Base-by-base conservation (phyloP, 306 rosid species). In the Alnus rubra region DNA sequence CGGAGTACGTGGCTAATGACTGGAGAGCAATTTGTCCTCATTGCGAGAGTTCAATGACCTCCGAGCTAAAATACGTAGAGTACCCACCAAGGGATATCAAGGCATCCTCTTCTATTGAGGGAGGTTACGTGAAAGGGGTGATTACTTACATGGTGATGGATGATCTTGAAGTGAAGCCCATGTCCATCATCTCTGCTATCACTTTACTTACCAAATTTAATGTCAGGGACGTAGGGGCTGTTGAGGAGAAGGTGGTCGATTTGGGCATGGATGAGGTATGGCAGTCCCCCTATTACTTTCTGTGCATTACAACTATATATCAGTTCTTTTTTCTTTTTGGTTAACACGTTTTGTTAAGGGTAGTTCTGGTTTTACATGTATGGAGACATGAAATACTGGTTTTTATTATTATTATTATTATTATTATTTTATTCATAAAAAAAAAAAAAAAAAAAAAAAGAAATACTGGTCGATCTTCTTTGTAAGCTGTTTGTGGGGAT, bases 141-240 rank as follows among this genome's bases (percentile, higher is more conserved):
- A 82, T 68, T 1, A 87, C 84, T 0, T 87, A 81, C 73, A 81
- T 84, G 83, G 76, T 87, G 2, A 81, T 73, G 84, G 88, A 87
- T 74, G 73, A 87, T 48, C 60, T 87, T 4, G 80, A 19, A 10
- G 87, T 85, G 42, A 74, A 65, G 33, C 87, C 91, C 0, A 71
- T 80, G 76, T 82, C 87, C 1, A 54, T 79, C 4, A 74, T 74
- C 5, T 60, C 82, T 0, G 18, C 67, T 5, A 52, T 82, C 7
- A 1, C 77, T 0, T 1, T 82, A 51, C 63, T 87, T 0, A 82
- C 71, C n/a, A 50, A 52, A 75, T 75, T 77, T 16, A 73, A 63
- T 31, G 76, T 82, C 19, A 71, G n/a, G 62, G 86, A 81, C 5
- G 5, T 81, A 0, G 83, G 60, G 1, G 50, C 53, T 0, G 73